Base-by-base conservation (phyloP, 78 protist genomes). In the Pelomyxa schiedti region DNA sequence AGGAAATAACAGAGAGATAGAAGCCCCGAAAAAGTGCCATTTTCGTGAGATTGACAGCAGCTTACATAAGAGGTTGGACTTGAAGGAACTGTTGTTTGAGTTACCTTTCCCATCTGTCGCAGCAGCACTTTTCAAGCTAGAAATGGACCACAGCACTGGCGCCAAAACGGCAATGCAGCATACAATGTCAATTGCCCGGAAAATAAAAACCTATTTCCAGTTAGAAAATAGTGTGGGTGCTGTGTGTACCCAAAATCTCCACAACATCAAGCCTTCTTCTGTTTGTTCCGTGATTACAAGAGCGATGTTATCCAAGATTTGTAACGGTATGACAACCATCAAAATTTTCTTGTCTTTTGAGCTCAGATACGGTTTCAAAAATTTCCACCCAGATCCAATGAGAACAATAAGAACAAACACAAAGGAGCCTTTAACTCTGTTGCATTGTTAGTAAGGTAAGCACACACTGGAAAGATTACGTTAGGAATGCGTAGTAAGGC, bases 121-220 rank as follows among this genome's bases (percentile, higher is more conserved):
- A 5, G 66, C 8, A 16, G 78, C 78, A 4, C 41, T 42, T 58
- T 38, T 36, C 47, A 87, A 77, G 37, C 79, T 42, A 28, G 39
- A n/a, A 52, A 86, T 86, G 65, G 86, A 75, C 90, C 88, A 81
- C 26, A 81, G 71, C n/a, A 89, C 82, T 8, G 88, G 90, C 1
- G 79, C 58, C 26, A 89, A 41, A 29, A 89, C 75, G 41, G 76
- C 74, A n/a, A 71, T 52, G 70, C 86, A 80, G 81, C 93, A 89
- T 37, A 86, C 3, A 29, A 89, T 37, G 36, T 89, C 93, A 22
- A 86, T 8, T 6, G 80, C 0, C 6, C 64, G 68, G 24, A 86
- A 42, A 22, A 82, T 22, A 68, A 81, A 75, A 22, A 7, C 1
- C 78, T 78, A 72, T 1, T 32, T 1, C 58, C 16, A 47, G 58